Base-by-base conservation (phyloP, 164 flowering plant genomes). In the Malania oleifera region DNA sequence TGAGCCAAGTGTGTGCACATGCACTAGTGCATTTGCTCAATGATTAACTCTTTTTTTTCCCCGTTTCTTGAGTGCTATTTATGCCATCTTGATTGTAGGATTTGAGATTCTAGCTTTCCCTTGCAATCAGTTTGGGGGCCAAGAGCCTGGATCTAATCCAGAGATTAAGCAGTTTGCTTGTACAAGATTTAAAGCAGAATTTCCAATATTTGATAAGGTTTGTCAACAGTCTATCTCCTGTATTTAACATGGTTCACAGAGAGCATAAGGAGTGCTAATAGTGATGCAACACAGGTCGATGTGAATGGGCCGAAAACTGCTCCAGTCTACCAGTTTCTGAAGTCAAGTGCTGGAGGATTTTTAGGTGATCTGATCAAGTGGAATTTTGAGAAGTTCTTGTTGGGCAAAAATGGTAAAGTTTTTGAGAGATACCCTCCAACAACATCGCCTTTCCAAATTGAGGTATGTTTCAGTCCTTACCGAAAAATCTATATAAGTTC, bases 201-300 rank as follows among this genome's bases (percentile, higher is more conserved):
- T 84, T 63, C 98, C 97, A 37, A 87, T 92, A 54, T 92, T 92
- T 60, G 96, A 92, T 62, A 92, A 92, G 98, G 97, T 83, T 31
- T 28, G 56, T 11, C 15, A 52, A 15, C 26, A 1, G 1, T 29
- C 38, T 5, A 14, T 57, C 45, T 12, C 28, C 22, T 25, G 10
- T n/a, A 26, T 1, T 26, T 31, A 22, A 13, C 5, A 31, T 20
- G 24, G 6, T 24, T 34, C 22, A 15, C 15, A 4, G 37, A 41
- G 19, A 25, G 17, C 1, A 2, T 19, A 12, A 40, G 24, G 54
- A 40, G 0, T 43, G 23, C 59, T 37, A 18, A 53, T 19, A 23
- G 27, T 37, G n/a, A 3, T 62, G 38, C 31, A 0, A 7, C 5
- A 10, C 54, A 25, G 10, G 9, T 20, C 23, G 24, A 15, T 28